These are phyloP conservation scores for Ustulina deusta DNA, from an alignment of 2,329 filamentous ascomycete genomes.

Conservation along the genomic window DNA sequence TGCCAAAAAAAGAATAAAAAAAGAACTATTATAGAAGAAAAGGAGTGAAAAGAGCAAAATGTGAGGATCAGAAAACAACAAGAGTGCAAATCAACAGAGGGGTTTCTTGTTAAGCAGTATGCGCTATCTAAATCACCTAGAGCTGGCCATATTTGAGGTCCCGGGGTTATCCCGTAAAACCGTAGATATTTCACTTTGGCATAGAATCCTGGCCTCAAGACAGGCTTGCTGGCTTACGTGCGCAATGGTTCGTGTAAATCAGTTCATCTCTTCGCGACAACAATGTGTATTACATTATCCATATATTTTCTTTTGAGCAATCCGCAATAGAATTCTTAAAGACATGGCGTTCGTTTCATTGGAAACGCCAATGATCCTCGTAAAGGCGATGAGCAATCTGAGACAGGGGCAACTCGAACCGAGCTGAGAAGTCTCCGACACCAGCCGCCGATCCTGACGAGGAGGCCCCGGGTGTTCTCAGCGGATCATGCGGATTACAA, in stretches of 20 bases:
- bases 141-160: slow-evolving; percentile 8
- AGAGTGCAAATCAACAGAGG: not conserved
- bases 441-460: slow-evolving; percentile 75
- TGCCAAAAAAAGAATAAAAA: slow-evolving; percentile 21
- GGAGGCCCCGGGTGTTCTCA: slow-evolving; percentile 75
- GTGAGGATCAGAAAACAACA: not conserved
- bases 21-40: not conserved
- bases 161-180: slow-evolving; percentile 25
- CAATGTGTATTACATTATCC: not conserved
- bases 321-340: not conserved
- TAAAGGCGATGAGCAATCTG: not conserved
- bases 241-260: not conserved
- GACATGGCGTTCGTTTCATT: not conserved
- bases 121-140: not conserved
- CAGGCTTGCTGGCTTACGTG: not conserved
- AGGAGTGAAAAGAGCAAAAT: not conserved
- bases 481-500: slow-evolving; percentile 72
- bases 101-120: not conserved
- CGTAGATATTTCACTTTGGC: slow-evolving; percentile 37
- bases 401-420: slow-evolving; percentile 3
- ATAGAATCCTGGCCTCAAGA: slow-evolving; percentile 22
- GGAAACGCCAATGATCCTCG: not conserved
- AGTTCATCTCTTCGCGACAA: not conserved
- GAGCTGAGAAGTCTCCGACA: slow-evolving; percentile 65
- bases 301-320: not conserved